Evolutionary conservation across 108 stramenopile species (phyloP).

Genomic region (Cyclostephanos tholiformis): DNA sequence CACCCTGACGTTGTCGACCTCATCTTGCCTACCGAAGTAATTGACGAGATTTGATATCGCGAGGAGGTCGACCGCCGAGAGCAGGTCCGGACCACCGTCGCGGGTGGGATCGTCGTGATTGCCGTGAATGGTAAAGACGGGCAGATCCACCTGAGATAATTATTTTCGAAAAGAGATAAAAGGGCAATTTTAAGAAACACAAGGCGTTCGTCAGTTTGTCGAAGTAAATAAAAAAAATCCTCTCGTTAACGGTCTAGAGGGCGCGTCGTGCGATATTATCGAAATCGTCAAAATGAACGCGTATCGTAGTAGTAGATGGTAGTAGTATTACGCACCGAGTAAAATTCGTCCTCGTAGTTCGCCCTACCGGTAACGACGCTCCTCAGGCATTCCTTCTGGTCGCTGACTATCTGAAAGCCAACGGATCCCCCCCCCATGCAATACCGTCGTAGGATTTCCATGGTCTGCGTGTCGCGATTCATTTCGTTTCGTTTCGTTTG

Average conservation of each 20-base stretch:
- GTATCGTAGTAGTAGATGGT: too few relatives aligned
- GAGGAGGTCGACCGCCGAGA: conserved; percentile 92
- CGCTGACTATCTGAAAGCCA: conserved; percentile 78
- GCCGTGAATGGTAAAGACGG: conserved; percentile 97
- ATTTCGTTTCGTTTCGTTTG: too few relatives aligned
- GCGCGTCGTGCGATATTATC: too few relatives aligned
- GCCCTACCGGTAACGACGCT: conserved; percentile 54
- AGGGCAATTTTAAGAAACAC: too few relatives aligned
- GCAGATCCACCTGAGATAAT: conserved; percentile 74
- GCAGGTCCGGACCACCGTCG: conserved; percentile 73
- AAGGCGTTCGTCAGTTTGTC: too few relatives aligned
- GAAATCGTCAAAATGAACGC: too few relatives aligned
- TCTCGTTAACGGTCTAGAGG: too few relatives aligned
- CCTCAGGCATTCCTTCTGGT: conserved; percentile 55
- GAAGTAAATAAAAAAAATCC: too few relatives aligned
- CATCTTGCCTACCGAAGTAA: conserved; percentile 94
- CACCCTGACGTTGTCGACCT: conserved; percentile 86
- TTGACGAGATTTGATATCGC: conserved; percentile 90
- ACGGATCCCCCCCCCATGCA: conserved; percentile 91
- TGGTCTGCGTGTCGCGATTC: conserved; percentile 44
- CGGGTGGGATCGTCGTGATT: conserved; percentile 98
- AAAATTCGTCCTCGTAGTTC: conserved; percentile 93
- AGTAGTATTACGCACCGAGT: conserved; percentile 60
- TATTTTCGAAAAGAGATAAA: not conserved
- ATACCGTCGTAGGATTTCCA: conserved; percentile 91